A percentile compares a stretch with the other conserved stretches of the same genome.
Conservation (phyloP, 805 yeast species). For the Myxozyma sirexii region DNA sequence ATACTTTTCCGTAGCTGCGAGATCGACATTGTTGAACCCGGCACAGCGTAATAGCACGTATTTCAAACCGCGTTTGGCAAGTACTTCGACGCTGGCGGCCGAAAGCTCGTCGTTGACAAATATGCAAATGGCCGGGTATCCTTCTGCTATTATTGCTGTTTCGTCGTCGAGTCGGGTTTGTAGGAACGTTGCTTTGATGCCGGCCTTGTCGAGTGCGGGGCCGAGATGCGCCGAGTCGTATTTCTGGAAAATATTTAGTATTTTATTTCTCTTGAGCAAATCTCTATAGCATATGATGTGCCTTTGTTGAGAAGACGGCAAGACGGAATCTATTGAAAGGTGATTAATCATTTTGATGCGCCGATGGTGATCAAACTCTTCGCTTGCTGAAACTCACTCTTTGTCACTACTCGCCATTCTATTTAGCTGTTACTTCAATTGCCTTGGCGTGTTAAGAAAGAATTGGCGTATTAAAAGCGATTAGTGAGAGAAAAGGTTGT, state of each 20-base stretch:
- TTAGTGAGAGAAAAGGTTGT: too few species aligned
- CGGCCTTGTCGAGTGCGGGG: slow-evolving; percentile 30
- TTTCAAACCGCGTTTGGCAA: slow-evolving; percentile 32
- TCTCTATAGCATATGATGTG: background rate
- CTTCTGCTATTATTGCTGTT: slow-evolving; percentile 33
- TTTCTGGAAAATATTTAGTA: slow-evolving; percentile 11
- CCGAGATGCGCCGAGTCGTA: slow-evolving; percentile 32
- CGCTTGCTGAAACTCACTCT: too few species aligned
- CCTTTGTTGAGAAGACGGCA: slow-evolving; percentile 37
- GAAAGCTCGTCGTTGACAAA: slow-evolving; percentile 36
- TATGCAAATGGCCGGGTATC: slow-evolving; percentile 35
- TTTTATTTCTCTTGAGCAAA: background rate
- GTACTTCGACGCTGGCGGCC: slow-evolving; percentile 25
- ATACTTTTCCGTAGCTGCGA: slow-evolving; percentile 33
- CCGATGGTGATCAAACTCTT: too few species aligned
- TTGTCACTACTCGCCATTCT: too few species aligned
- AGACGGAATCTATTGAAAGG: background rate
- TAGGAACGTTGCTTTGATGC: slow-evolving; percentile 13
- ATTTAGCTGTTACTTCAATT: too few species aligned
- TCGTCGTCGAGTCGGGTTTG: slow-evolving; percentile 34
- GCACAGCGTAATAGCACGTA: slow-evolving; percentile 37
- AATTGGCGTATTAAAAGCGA: too few species aligned
- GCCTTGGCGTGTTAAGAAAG: too few species aligned
- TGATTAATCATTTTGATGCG: background rate
- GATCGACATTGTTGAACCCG: slow-evolving; percentile 38